phyloP scores from a whole-genome alignment of 257 asterid genomes.

The Primulina huaijiensis region DNA sequence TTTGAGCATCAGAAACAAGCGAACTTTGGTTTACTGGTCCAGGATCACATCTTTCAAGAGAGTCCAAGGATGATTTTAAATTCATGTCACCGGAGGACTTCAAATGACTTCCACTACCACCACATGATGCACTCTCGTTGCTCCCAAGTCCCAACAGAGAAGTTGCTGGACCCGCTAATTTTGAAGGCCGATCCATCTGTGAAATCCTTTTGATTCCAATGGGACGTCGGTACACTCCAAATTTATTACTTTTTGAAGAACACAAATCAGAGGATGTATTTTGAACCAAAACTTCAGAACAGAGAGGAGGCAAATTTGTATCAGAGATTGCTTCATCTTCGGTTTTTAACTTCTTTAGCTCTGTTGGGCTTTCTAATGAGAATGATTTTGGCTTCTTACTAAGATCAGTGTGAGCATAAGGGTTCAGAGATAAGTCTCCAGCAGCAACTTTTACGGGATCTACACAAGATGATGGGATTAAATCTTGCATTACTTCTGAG shows the following conservation, averaged over 20 bases:
- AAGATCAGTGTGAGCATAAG: constrained; percentile 38
- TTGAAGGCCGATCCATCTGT: constrained; percentile 25
- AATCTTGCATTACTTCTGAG: constrained; percentile 72
- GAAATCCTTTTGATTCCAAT: constrained; percentile 50
- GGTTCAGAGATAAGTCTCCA: constrained; percentile 47
- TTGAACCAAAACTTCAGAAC: constrained; percentile 28
- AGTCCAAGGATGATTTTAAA: constrained; percentile 20
- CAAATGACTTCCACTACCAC: constrained; percentile 26
- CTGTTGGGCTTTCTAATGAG: constrained; percentile 28
- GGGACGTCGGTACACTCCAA: constrained; percentile 47
- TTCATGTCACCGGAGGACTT: constrained; percentile 22
- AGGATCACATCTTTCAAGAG: constrained; percentile 23
- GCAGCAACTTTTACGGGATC: constrained; percentile 52
- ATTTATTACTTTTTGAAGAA: constrained; percentile 32
- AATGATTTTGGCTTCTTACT: constrained; percentile 38
- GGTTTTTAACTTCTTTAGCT: constrained; percentile 28
- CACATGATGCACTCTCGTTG: constrained; percentile 19
- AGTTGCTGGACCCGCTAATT: constrained; percentile 17
- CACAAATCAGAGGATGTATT: constrained; percentile 24
- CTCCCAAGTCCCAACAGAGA: constrained; percentile 30
- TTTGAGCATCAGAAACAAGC: constrained; percentile 19
- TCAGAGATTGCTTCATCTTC: constrained; percentile 41
- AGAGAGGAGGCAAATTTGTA: constrained; percentile 22
- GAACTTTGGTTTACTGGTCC: constrained; percentile 22
- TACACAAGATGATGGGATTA: constrained; percentile 40